phyloP scores from a whole-genome alignment of 176 grass and related monocot species.

The Panicum miliaceum region DNA sequence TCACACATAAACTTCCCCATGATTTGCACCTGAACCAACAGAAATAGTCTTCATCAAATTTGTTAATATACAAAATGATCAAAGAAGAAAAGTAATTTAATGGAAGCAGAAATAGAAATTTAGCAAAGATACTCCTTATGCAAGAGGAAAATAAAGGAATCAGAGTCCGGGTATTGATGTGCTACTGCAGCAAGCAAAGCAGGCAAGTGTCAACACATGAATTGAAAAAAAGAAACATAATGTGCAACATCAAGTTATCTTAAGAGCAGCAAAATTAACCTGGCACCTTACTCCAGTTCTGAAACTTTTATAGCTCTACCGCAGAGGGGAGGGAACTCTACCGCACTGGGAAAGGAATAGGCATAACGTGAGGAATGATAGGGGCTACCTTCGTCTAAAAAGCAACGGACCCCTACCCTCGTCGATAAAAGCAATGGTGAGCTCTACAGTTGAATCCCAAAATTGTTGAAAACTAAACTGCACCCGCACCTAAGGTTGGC shows the following conservation, averaged over 20 bases:
- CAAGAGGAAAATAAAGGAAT: not conserved
- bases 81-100: not conserved
- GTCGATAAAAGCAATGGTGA: not conserved
- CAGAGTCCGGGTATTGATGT: not conserved
- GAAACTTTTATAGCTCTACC: not conserved
- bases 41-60: slow-evolving; percentile 5
- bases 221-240: not conserved
- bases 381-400: not conserved
- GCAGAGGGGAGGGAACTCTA: not conserved
- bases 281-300: not conserved
- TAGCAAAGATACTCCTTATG: not conserved
- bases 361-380: not conserved
- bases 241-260: not conserved
- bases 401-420: not conserved
- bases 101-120: not conserved
- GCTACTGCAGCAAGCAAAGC: not conserved
- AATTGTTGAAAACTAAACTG: not conserved
- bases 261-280: not conserved
- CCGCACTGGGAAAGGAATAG: not conserved
- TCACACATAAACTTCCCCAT: slow-evolving; percentile 54
- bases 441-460: not conserved
- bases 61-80: not conserved
- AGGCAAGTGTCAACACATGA: not conserved
- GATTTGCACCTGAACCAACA: slow-evolving; percentile 30
- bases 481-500: not conserved